Conservation (phyloP, 2,329 filamentous ascomycete genomes). For the Aschersonia sp. region DNA sequence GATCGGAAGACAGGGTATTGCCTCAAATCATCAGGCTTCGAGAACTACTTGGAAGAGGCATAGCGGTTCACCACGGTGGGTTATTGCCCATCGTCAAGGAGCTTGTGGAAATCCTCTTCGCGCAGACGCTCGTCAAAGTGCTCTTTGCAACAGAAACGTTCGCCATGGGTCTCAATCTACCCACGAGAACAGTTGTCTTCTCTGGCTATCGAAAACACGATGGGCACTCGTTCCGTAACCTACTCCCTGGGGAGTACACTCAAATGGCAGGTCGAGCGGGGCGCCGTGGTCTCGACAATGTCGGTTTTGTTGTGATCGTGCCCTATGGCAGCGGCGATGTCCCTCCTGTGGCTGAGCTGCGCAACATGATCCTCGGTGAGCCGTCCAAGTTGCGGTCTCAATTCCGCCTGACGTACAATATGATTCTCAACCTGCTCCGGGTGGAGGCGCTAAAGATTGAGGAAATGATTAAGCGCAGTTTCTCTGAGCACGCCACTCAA, state of each 20-base stretch:
- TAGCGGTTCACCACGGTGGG: constrained; percentile 93
- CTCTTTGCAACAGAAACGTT: constrained; percentile 97
- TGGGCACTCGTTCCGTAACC: constrained; percentile 77
- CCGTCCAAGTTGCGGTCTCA: constrained; percentile 92
- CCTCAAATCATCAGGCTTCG: constrained; percentile 83
- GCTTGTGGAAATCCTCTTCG: constrained; percentile 91
- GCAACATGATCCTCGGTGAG: constrained; percentile 91
- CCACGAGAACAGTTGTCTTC: constrained; percentile 92
- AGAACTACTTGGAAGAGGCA: constrained; percentile 73
- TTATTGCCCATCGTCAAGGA: constrained; percentile 95
- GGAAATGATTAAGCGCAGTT: constrained; percentile 99
- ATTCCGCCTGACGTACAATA: constrained; percentile 96
- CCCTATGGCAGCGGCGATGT: constrained; percentile 73
- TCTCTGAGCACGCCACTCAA: constrained; percentile 95
- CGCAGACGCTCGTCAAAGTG: constrained; percentile 88
- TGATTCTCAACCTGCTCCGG: constrained; percentile 91
- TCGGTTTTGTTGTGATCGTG: constrained; percentile 91
- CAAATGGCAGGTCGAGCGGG: constrained; percentile 97
- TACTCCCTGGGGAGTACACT: constrained; percentile 91
- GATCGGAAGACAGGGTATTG: constrained; percentile 76
- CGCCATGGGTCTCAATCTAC: constrained; percentile 93
- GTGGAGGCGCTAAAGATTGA: constrained; percentile 97
- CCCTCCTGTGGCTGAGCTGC: constrained; percentile 67
- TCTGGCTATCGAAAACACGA: constrained; percentile 96
- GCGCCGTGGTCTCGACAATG: constrained; percentile 78